Evolutionary conservation across 768 basidiomycete genomes (phyloP).

Genomic region (Crassisporium funariophilum): DNA sequence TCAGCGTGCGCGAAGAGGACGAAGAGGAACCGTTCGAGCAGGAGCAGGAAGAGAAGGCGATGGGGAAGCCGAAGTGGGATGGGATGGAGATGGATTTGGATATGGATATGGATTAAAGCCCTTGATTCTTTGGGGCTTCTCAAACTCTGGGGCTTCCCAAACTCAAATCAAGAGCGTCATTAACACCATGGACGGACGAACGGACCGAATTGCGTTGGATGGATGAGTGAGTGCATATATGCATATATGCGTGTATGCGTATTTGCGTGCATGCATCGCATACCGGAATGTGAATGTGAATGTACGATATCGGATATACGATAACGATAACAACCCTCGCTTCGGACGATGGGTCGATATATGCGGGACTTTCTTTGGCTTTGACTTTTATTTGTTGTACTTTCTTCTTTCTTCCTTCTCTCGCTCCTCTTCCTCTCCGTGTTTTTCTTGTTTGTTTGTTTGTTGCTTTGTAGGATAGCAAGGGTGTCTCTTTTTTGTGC

Average conservation of each 20-base stretch:
- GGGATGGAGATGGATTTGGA: conserved; percentile 59
- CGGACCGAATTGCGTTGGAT: too few species aligned
- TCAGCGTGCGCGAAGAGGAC: conserved; percentile 47
- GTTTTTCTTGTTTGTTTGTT: conserved; percentile 5
- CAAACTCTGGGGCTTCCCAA: not conserved
- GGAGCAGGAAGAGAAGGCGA: conserved; percentile 38
- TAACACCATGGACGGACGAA: conserved; percentile 4
- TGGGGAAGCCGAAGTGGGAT: conserved; percentile 42
- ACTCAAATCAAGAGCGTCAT: conserved; percentile 2
- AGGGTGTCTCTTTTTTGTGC: not conserved
- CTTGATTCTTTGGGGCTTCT: not conserved
- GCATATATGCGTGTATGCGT: too few species aligned
- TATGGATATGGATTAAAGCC: conserved; percentile 63
- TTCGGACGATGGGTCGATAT: too few species aligned
- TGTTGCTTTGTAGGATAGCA: too few species aligned
- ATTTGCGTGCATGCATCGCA: too few species aligned
- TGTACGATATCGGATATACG: too few species aligned
- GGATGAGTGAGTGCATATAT: too few species aligned
- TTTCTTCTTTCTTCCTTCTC: too few species aligned
- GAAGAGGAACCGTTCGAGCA: conserved; percentile 35
- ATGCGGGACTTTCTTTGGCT: too few species aligned
- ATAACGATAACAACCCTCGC: too few species aligned
- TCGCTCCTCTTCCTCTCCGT: not conserved
- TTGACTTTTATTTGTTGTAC: too few species aligned
- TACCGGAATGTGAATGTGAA: too few species aligned